Base-by-base conservation (phyloP, 331 rosid genomes). In the Dryas integrifolia region DNA sequence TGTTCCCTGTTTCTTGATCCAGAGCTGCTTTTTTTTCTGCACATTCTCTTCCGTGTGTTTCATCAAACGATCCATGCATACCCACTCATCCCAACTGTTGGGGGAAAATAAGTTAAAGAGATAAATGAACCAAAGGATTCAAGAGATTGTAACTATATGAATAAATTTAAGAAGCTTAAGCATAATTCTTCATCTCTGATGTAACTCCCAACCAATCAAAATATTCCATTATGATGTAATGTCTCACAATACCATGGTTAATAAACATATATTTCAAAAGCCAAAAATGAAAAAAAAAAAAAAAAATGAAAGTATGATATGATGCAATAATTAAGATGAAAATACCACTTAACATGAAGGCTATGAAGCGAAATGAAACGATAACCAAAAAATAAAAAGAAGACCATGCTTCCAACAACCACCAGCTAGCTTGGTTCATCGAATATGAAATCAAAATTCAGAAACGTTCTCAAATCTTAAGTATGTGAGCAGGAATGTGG, bases 31-130 rank as follows among this genome's bases (percentile, higher is more conserved):
- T 45, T 87, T 89, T 30, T 73, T 59, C 81, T 44, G 76, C 85
- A 82, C 69, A 77, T 86, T 92, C 65, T 90, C 89, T 58, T 83
- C 85, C 0, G 90, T 87, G 73, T 75, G 51, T 79, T 88, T 86
- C 96, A 82, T 58, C 84, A 92, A 80, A 14, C 89, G 89, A 67
- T 88, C 96, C 67, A 74, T 10, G 45, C 58, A 76, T 50, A 81
- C 89, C 98, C 98, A 93, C 78, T 93, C 98, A 82, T 93, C 98
- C 98, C 98, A 89, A 9, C 98, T 93, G 89, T 80, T 44, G 21
- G 35, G 4, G 10, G 41, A 21, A 6, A 57, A 21, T 44, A 59
- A 66, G 76, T 47, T 21, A 15, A 57, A 49, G 75, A 71, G 60
- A 48, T 38, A 67, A 49, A 43, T 68, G 40, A 58, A 51, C 59